Conservation (phyloP, 2,329 filamentous ascomycete species). For the Ascochyta pisi region DNA sequence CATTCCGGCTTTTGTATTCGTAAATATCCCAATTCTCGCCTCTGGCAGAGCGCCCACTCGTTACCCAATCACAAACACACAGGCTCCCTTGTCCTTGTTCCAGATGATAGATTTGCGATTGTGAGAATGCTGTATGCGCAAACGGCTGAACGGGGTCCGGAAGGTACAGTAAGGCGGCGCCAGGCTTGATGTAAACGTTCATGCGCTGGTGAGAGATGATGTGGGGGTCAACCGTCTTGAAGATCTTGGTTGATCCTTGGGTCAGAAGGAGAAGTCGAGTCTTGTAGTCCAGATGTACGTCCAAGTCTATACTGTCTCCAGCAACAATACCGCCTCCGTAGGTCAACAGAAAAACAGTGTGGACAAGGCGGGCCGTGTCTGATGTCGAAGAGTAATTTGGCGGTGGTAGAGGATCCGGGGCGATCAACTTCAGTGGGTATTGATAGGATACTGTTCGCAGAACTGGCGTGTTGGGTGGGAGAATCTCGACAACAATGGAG, state of each 20-base stretch:
- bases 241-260: constrained; percentile 92
- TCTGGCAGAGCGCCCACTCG: constrained; percentile 80
- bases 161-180: constrained; percentile 67
- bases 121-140: constrained; percentile 80
- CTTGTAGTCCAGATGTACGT: constrained; percentile 67
- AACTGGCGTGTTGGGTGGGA: constrained; percentile 74
- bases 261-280: constrained; percentile 69
- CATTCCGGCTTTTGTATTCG: constrained; percentile 83
- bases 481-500: constrained; percentile 72
- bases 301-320: constrained; percentile 80
- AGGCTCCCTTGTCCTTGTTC: constrained; percentile 62
- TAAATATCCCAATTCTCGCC: constrained; percentile 89
- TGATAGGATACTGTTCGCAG: constrained; percentile 82
- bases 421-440: constrained; percentile 93
- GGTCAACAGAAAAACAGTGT: constrained; percentile 84
- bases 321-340: constrained; percentile 94
- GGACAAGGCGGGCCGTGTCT: constrained; percentile 61
- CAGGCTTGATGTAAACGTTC: constrained; percentile 56
- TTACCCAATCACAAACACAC: constrained; percentile 93
- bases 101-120: constrained; percentile 76
- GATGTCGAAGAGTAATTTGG: constrained; percentile 48
- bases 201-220: constrained; percentile 57
- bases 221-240: constrained; percentile 71
- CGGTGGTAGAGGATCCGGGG: constrained; percentile 71
- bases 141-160: constrained; percentile 96